Evolutionary conservation across 2,329 filamentous ascomycete species (phyloP).

Genomic region (Parastagonospora avenae): DNA sequence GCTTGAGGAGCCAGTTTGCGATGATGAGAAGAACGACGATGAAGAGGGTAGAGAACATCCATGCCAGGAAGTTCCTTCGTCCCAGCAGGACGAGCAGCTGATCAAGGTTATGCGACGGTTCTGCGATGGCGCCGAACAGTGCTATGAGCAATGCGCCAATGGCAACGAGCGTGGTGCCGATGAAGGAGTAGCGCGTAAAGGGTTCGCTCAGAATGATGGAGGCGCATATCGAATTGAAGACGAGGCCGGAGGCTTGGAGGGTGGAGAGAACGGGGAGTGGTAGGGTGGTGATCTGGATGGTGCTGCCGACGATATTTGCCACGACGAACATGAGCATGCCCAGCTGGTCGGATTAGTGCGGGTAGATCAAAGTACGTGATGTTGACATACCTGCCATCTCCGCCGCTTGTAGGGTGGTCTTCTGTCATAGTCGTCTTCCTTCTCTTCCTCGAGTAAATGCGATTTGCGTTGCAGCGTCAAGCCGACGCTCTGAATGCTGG

Average conservation of each 20-base stretch:
- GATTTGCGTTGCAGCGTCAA: conserved; percentile 97
- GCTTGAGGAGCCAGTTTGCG: conserved; percentile 44
- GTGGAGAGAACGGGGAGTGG: conserved; percentile 94
- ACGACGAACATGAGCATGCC: conserved; percentile 98
- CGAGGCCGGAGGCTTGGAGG: conserved; percentile 85
- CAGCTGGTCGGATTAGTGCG: conserved; percentile 52
- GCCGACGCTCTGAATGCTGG: conserved; percentile 91
- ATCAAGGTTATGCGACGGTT: conserved; percentile 84
- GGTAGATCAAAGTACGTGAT: no score
- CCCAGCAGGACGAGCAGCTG: conserved; percentile 80
- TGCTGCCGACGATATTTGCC: conserved; percentile 91
- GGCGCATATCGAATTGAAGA: conserved; percentile 98
- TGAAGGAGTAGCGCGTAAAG: conserved; percentile 91
- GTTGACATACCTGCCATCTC: conserved; percentile 90
- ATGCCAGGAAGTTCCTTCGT: conserved; percentile 77
- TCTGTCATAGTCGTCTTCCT: conserved; percentile 75
- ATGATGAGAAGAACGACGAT: conserved; percentile 73
- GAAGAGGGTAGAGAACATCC: conserved; percentile 82
- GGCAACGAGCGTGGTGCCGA: conserved; percentile 87
- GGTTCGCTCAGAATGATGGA: conserved; percentile 90
- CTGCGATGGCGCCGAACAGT: conserved; percentile 89
- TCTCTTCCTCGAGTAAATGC: conserved; percentile 96
- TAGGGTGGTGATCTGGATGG: conserved; percentile 95
- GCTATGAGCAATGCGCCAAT: conserved; percentile 89
- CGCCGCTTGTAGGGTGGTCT: conserved; percentile 87